A percentile compares a stretch with the other conserved stretches of the same genome.
phyloP scores from a whole-genome alignment of 179 eudicot genomes.

The Beta macrorhiza region DNA sequence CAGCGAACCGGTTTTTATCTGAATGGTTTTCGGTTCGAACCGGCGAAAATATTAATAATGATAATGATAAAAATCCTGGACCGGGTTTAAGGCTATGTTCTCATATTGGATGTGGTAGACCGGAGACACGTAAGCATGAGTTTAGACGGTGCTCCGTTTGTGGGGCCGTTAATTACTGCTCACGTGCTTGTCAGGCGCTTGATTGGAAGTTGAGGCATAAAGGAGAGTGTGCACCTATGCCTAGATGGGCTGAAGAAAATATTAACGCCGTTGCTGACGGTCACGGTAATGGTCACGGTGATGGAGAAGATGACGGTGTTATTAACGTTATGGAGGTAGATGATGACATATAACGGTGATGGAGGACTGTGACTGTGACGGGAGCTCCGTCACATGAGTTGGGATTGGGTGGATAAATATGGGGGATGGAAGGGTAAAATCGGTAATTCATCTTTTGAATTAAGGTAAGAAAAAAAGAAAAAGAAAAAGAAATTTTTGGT shows the following conservation, averaged over 20 bases:
- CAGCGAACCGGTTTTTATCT: conserved; percentile 46
- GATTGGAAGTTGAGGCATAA: conserved; percentile 89
- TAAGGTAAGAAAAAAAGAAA: background rate
- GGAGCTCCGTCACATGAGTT: conserved; percentile 16
- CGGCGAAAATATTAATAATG: background rate
- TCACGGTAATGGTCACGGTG: conserved; percentile 16
- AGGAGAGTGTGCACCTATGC: conserved; percentile 59
- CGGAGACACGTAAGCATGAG: conserved; percentile 81
- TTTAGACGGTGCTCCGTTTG: conserved; percentile 88
- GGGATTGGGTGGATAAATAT: background rate
- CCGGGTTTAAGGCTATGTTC: conserved; percentile 63
- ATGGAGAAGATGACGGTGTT: background rate
- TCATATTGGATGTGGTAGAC: conserved; percentile 73
- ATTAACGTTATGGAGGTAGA: conserved; percentile 12
- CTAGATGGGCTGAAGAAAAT: conserved; percentile 47
- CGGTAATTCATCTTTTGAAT: background rate
- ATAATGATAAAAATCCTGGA: conserved; percentile 13
- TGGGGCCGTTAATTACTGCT: conserved; percentile 77
- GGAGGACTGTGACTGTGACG: conserved; percentile 17
- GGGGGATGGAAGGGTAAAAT: conserved; percentile 13
- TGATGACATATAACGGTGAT: conserved; percentile 25
- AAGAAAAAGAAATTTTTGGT: background rate
- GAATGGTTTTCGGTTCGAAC: conserved; percentile 45
- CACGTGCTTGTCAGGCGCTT: conserved; percentile 88
- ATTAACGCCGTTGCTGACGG: conserved; percentile 13